Evolutionary conservation across 305 asterid species (phyloP).

Genomic region (Fraxinus sp.): DNA sequence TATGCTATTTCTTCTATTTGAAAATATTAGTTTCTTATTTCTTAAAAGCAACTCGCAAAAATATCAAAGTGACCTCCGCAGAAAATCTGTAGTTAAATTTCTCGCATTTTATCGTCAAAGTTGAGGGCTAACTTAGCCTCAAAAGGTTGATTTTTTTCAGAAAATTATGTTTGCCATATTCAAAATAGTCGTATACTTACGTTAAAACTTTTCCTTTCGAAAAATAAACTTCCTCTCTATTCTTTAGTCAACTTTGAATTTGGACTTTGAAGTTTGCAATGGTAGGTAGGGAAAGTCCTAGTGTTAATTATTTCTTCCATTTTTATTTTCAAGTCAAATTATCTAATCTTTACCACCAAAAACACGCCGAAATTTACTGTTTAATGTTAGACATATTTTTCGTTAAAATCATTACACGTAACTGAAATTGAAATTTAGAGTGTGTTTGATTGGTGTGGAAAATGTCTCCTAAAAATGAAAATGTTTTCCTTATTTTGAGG

Average conservation of each 20-base stretch:
- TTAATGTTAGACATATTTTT: neutral
- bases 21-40: neutral
- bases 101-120: neutral
- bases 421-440: too few species aligned
- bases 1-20: neutral
- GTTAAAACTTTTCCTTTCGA: neutral
- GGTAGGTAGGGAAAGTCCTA: neutral
- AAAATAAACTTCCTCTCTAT: neutral
- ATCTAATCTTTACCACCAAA: neutral
- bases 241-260: neutral
- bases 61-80: too few species aligned
- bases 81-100: neutral
- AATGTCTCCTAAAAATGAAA: too few species aligned
- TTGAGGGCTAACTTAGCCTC: neutral
- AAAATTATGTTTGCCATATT: neutral
- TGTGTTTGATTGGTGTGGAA: too few species aligned
- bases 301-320: neutral
- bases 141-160: neutral
- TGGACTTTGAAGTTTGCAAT: neutral
- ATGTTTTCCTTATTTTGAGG: too few species aligned
- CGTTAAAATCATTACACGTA: neutral
- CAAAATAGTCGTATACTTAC: neutral
- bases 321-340: neutral
- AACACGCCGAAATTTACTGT: neutral
- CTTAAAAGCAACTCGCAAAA: neutral